Evolutionary conservation across 306 rosid genomes (phyloP).

Genomic region (Cicer chorassanicum): DNA sequence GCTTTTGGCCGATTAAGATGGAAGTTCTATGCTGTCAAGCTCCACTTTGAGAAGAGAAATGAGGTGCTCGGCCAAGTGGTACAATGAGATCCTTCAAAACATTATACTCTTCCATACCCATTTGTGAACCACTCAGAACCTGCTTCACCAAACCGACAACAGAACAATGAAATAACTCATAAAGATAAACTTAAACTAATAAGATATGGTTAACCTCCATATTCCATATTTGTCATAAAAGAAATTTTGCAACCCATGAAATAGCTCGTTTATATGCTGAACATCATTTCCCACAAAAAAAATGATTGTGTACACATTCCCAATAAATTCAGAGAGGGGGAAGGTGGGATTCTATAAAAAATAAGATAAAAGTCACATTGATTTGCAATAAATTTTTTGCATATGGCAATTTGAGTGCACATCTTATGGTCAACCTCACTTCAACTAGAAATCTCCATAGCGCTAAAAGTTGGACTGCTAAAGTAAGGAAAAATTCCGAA

Average conservation of each 20-base stretch:
- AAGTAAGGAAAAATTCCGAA: neutral
- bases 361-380: neutral
- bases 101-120: conserved; percentile 73
- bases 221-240: conserved; percentile 19
- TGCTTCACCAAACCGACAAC: conserved; percentile 51
- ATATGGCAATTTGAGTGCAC: neutral
- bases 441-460: neutral
- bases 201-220: conserved; percentile 23
- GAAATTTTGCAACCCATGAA: conserved; percentile 3
- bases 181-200: neutral
- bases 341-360: neutral
- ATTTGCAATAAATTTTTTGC: neutral
- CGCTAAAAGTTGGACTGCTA: neutral
- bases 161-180: conserved; percentile 16
- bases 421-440: neutral
- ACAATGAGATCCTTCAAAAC: conserved; percentile 74
- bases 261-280: neutral
- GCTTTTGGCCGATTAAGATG: conserved; percentile 11
- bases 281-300: neutral
- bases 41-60: conserved; percentile 74
- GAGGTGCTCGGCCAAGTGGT: conserved; percentile 85
- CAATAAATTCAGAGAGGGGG: neutral
- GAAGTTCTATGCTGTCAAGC: conserved; percentile 52
- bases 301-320: neutral
- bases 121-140: conserved; percentile 74